phyloP scores from a whole-genome alignment of 116 monocot genomes.

The Thalassia testudinum region DNA sequence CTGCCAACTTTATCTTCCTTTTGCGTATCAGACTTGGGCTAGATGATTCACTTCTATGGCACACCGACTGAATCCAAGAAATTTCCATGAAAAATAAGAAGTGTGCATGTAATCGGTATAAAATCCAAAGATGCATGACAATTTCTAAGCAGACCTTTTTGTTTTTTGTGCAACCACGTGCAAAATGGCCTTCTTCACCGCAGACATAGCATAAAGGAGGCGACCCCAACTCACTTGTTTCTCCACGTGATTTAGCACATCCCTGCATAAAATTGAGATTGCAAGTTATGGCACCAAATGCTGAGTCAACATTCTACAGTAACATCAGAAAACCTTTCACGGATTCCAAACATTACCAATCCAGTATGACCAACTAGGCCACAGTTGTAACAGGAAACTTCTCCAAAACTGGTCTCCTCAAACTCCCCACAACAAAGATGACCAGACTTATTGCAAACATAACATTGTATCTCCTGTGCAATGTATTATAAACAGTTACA shows the following conservation, averaged over 20 bases:
- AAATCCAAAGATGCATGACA: background rate
- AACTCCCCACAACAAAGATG: slow-evolving; percentile 54
- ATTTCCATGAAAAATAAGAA: background rate
- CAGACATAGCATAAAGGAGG: slow-evolving; percentile 55
- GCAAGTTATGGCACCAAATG: no score
- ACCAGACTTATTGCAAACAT: slow-evolving; percentile 53
- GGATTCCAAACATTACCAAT: slow-evolving; percentile 22
- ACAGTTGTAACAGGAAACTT: slow-evolving; percentile 62
- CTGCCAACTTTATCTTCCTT: slow-evolving; percentile 2
- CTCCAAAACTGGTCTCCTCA: slow-evolving; percentile 14
- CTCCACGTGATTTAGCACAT: background rate
- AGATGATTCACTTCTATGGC: slow-evolving; percentile 9
- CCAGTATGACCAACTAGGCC: slow-evolving; percentile 56
- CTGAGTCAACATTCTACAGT: no score
- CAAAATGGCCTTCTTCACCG: slow-evolving; percentile 88
- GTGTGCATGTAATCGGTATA: background rate
- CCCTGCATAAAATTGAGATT: background rate
- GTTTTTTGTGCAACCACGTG: slow-evolving; percentile 45
- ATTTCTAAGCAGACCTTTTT: slow-evolving; percentile 25
- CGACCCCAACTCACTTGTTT: slow-evolving; percentile 1
- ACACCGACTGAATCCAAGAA: background rate
- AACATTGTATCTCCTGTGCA: slow-evolving; percentile 63
- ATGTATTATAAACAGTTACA: background rate
- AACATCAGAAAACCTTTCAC: background rate
- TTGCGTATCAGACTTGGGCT: slow-evolving; percentile 9